Conservation (phyloP, 805 yeast species). For the Phaffomyces opuntiae region DNA sequence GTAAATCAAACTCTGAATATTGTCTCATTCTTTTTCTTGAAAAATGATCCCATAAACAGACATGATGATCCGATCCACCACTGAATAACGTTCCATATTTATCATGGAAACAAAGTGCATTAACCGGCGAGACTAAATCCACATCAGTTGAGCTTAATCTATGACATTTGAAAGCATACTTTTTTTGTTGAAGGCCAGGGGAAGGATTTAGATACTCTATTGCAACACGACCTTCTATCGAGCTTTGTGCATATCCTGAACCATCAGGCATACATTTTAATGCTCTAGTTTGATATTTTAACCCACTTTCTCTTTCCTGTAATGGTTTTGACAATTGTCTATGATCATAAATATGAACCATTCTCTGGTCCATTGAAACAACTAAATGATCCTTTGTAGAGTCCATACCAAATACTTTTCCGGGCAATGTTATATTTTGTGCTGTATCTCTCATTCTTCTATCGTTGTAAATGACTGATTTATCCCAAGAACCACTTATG, state of each 20-base stretch:
- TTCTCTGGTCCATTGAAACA: constrained; percentile 47
- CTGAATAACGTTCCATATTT: constrained; percentile 72
- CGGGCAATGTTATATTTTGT: constrained; percentile 25
- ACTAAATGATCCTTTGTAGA: constrained; percentile 37
- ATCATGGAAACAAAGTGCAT: constrained; percentile 73
- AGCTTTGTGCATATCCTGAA: constrained; percentile 57
- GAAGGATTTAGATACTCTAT: constrained; percentile 58
- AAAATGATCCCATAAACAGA: constrained; percentile 85
- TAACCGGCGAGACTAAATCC: constrained; percentile 68
- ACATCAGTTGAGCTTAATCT: constrained; percentile 41
- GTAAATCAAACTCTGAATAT: constrained; percentile 45
- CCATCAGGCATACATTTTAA: constrained; percentile 48
- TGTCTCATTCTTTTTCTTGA: constrained; percentile 72
- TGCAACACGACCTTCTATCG: constrained; percentile 79
- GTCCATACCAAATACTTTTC: constrained; percentile 61
- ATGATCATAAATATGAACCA: constrained; percentile 51
- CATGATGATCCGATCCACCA: constrained; percentile 87
- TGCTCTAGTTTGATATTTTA: constrained; percentile 57
- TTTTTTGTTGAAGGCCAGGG: constrained; percentile 32
- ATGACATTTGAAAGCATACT: constrained; percentile 82
- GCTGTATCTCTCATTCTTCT: constrained; percentile 20
- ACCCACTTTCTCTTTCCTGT: constrained; percentile 52
- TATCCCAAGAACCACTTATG: constrained; percentile 60
- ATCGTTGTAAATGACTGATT: constrained; percentile 42
- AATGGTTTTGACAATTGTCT: constrained; percentile 39